These are phyloP conservation scores for Collybia mongolica DNA, from an alignment of 768 basidiomycete species.

Conservation along the genomic window DNA sequence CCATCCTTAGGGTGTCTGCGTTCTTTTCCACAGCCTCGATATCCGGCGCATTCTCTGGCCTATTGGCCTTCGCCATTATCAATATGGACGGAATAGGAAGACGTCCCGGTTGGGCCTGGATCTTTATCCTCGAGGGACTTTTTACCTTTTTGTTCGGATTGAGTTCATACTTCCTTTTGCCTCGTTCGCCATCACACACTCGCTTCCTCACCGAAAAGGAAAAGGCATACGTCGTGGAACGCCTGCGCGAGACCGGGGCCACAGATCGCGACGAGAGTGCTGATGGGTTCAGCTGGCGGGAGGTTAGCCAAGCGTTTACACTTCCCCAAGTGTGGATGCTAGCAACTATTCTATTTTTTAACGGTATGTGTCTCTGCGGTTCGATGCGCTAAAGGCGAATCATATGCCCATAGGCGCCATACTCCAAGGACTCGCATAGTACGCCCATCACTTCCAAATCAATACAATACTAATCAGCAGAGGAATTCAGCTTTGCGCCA, in stretches of 20 bases:
- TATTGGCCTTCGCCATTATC: constrained; percentile 5
- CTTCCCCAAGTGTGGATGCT: constrained; percentile 38
- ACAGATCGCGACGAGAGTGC: constrained; percentile 14
- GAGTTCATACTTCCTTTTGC: background rate
- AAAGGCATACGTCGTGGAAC: constrained; percentile 11
- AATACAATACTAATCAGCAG: background rate
- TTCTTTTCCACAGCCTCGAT: background rate
- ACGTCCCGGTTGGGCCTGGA: constrained; percentile 8
- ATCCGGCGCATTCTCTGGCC: constrained; percentile 7
- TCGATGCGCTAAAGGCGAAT: background rate
- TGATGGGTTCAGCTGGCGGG: constrained; percentile 38
- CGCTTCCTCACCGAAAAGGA: constrained; percentile 7
- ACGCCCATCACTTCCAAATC: constrained; percentile 10
- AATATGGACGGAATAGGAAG: background rate
- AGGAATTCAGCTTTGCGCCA: background rate
- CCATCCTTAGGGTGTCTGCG: background rate
- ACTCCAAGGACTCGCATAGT: constrained; percentile 26
- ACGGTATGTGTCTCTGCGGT: constrained; percentile 16
- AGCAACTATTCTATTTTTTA: constrained; percentile 28
- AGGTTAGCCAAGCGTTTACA: constrained; percentile 29
- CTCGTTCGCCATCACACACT: constrained; percentile 2
- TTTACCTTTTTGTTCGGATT: background rate
- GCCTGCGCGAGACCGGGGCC: constrained; percentile 12
- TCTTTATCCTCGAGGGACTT: constrained; percentile 1
- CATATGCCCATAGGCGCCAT: constrained; percentile 9